Percentiles rank a stretch among this genome's conserved stretches.
These are phyloP conservation scores for Pterulicium gracile DNA, from an alignment of 1,284 basidiomycete genomes.

Conservation along the genomic window DNA sequence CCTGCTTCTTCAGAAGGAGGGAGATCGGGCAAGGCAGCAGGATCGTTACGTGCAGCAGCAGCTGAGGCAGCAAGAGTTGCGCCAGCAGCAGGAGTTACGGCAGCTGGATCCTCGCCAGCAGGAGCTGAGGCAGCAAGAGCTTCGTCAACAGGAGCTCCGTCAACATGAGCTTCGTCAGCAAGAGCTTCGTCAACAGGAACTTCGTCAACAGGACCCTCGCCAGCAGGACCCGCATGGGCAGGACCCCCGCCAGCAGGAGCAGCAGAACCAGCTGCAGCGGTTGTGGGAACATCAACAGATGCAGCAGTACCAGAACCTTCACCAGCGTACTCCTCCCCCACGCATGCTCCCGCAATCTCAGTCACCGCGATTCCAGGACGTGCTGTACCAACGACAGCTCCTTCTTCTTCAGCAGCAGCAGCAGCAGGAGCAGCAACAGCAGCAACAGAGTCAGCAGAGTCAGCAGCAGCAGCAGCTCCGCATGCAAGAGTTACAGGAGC, in stretches of 20 bases:
- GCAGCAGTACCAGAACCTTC: conserved; percentile 26
- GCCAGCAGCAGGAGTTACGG: conserved; percentile 25
- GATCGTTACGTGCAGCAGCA: conserved; percentile 33
- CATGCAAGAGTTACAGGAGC: conserved; percentile 45
- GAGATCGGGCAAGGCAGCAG: conserved; percentile 25
- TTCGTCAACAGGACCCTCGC: conserved; percentile 25
- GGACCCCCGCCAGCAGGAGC: conserved; percentile 22
- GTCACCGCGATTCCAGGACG: conserved; percentile 62
- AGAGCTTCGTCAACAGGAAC: conserved; percentile 21
- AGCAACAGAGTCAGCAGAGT: conserved; percentile 33
- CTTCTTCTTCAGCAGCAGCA: conserved; percentile 48
- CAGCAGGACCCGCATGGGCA: conserved; percentile 33
- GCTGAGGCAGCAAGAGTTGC: conserved; percentile 21
- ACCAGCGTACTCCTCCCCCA: conserved; percentile 50
- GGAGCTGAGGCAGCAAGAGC: conserved; percentile 21
- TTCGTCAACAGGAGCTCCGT: conserved; percentile 25
- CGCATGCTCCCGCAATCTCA: conserved; percentile 61
- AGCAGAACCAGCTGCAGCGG: conserved; percentile 28
- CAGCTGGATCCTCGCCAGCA: conserved; percentile 33
- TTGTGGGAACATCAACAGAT: conserved; percentile 30
- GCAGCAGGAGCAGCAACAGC: conserved; percentile 48
- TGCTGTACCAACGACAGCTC: conserved; percentile 42
- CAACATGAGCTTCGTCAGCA: conserved; percentile 32
- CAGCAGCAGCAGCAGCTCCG: conserved; percentile 34
- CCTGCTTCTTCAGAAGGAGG: conserved; percentile 22